Percentiles rank a stretch among this genome's conserved stretches.
Evolutionary conservation across 2,329 filamentous ascomycete species (phyloP).

Genomic region (Alternaria postmessia): DNA sequence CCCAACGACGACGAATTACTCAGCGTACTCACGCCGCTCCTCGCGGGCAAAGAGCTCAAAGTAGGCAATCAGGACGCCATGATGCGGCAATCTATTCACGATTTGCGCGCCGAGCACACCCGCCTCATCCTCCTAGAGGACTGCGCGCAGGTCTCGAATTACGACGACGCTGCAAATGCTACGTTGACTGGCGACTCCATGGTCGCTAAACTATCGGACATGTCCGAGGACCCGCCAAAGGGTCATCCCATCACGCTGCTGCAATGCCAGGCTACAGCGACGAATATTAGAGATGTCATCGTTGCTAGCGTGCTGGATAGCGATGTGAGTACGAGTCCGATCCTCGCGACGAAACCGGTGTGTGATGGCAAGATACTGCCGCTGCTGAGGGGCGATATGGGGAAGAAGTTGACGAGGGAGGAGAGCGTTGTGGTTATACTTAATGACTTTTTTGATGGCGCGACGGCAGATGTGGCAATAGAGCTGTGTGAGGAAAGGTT

Average conservation of each 20-base stretch:
- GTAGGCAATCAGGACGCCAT: slow-evolving; percentile 40
- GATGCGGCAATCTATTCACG: slow-evolving; percentile 31
- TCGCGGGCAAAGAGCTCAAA: slow-evolving; percentile 26
- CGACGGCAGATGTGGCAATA: slow-evolving; percentile 58
- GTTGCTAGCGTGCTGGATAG: slow-evolving; percentile 56
- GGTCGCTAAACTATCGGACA: slow-evolving; percentile 32
- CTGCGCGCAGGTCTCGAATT: slow-evolving; percentile 39
- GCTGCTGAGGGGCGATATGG: slow-evolving; percentile 55
- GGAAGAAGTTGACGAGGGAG: slow-evolving; percentile 50
- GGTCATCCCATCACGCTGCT: slow-evolving; percentile 38
- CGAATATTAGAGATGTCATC: slow-evolving; percentile 59
- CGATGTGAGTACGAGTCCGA: slow-evolving; percentile 55
- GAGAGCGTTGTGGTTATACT: slow-evolving; percentile 56
- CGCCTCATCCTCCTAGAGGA: slow-evolving; percentile 40
- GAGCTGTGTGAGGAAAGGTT: slow-evolving; percentile 52
- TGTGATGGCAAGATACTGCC: slow-evolving; percentile 60
- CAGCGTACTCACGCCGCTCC: slow-evolving; percentile 49
- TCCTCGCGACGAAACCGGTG: slow-evolving; percentile 60
- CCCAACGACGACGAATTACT: slow-evolving; percentile 54
- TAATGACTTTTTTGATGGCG: slow-evolving; percentile 63
- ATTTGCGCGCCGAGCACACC: slow-evolving; percentile 37
- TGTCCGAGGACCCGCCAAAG: slow-evolving; percentile 28
- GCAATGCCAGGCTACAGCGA: slow-evolving; percentile 63
- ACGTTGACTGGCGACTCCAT: slow-evolving; percentile 44
- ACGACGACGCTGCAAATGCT: slow-evolving; percentile 45